Evolutionary conservation across 1,139 yeast genomes (phyloP), one percentile per base, ranked within the genome.

Genomic region (Taiozyma onychis): DNA sequence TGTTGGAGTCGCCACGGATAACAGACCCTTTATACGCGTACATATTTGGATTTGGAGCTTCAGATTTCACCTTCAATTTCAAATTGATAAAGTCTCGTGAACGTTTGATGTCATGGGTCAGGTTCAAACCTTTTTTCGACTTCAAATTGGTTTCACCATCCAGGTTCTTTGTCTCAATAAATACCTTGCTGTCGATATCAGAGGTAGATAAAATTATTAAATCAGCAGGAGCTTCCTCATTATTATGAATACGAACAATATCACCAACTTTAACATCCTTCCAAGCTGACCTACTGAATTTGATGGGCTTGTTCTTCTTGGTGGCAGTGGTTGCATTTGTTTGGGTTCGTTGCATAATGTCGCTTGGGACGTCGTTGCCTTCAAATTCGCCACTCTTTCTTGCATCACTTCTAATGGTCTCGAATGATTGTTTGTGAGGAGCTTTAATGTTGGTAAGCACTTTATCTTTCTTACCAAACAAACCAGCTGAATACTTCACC

Each of bases 61-160:
- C 98, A 68, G 95, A 83, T 66, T 90, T 97, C 49, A 93, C 73
- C 87, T 91, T 83, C 62, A 90, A 88, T 61, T 80, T 81, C 41
- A 90, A 75, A 59, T 82, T 78, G 47, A 85, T 85, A 54, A 91
- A 76, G 64, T 91, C 97, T 32, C 75, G 71, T 0, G 95, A 75
- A 59, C 80, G 90, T 58, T 76, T 78, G 51, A 88, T 72, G 13
- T 72, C 66, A 44, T 82, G 80, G 24, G 95, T 89, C 60, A 89
- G 81, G 54, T 81, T 79, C 51, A 91, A 70, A 14, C 95, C 83
- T 56, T 81, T 84, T 54, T 89, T 85, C 46, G 82, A 81, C 67
- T 93, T 93, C 66, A 93, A 76, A 65, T 93, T 93, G 6, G 98
- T 89, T 69, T 93, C 99, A 66, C 99, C 99, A 69, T 93, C 98